Conservation (phyloP, 257 asterid species). For the Plectranthus barbatus region DNA sequence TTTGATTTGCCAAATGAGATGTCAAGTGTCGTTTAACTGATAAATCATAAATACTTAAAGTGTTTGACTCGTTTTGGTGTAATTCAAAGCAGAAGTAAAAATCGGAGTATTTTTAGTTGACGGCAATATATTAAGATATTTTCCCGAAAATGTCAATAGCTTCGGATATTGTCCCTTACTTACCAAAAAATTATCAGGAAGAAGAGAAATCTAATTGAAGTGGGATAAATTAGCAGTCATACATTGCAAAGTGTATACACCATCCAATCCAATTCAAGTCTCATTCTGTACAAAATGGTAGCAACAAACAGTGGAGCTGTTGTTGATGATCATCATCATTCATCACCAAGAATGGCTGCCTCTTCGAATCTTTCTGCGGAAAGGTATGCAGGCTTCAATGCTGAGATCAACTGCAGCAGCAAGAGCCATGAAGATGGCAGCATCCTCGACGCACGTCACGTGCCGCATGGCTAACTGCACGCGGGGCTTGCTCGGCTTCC, state of each 20-base stretch:
- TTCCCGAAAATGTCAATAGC: too few species aligned
- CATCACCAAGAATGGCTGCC: slow-evolving; percentile 67
- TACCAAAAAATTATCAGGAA: too few species aligned
- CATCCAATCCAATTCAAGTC: slow-evolving; percentile 5
- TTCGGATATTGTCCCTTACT: too few species aligned
- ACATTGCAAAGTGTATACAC: not conserved
- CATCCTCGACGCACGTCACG: slow-evolving; percentile 87
- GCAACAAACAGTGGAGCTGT: not conserved
- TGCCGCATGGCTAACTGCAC: slow-evolving; percentile 90
- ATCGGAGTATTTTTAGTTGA: too few species aligned
- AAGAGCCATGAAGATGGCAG: slow-evolving; percentile 94
- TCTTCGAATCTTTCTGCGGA: slow-evolving; percentile 54
- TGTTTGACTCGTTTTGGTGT: too few species aligned
- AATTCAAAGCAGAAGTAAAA: too few species aligned
- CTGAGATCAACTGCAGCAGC: slow-evolving; percentile 96
- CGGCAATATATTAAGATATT: too few species aligned
- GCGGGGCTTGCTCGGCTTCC: slow-evolving; percentile 69
- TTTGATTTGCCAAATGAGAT: too few species aligned
- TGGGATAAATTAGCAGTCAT: slow-evolving; percentile 8
- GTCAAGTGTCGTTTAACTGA: too few species aligned
- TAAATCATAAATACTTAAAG: too few species aligned
- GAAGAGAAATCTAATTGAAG: not conserved
- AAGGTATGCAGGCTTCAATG: slow-evolving; percentile 80
- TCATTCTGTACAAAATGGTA: slow-evolving; percentile 29
- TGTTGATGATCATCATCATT: too few species aligned